Base-by-base conservation (phyloP, 306 rosid species). In the Dalbergia oliveri region DNA sequence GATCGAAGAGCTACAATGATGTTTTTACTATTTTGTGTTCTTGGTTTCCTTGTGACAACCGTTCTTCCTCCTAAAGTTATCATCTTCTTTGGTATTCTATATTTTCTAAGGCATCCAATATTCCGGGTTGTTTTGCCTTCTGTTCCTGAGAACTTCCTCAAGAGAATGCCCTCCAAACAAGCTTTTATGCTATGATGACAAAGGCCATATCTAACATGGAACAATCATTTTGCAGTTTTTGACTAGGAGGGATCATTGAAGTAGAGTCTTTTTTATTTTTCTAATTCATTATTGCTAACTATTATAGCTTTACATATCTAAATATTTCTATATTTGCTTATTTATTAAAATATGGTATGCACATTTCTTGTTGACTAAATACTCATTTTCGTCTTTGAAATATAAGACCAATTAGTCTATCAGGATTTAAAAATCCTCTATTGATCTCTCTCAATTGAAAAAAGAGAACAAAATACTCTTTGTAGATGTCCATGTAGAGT, bases 1-100 rank as follows among this genome's bases (percentile, higher is more conserved):
- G 90, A 87, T 86, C 85, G 82, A 64, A 85, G 84, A 51, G 90
- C 89, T 23, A 87, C 89, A 54, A 3, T 3, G 3, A 10, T 85
- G 3, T 85, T 83, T 69, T 53, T 87, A 44, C 3, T 62, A 10
- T 83, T 87, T 19, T 88, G 87, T 69, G 13, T 35, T 73, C 45
- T 69, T 76, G 72, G 77, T 35, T 61, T 79, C 1, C 44, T 81
- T 18, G 82, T 76, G 23, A 50, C 84, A 57, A 3, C 50, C 2
- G 14, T n/a, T 5, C 3, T 73, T 79, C 84, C 89, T 68, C 11
- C 57, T 16, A 19, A 21, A 54, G 4, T 76, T 11, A 13, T 83
- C 66, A 35, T 79, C 47, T 58, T 72, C 18, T 13, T 65, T 43
- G 15, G 72, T 57, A 72, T 80, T 31, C n/a, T 62, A 14, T 79